Percentiles rank a stretch among this genome's conserved stretches.
phyloP scores from a whole-genome alignment of 768 basidiomycete species.

The Leccinum obscurum region DNA sequence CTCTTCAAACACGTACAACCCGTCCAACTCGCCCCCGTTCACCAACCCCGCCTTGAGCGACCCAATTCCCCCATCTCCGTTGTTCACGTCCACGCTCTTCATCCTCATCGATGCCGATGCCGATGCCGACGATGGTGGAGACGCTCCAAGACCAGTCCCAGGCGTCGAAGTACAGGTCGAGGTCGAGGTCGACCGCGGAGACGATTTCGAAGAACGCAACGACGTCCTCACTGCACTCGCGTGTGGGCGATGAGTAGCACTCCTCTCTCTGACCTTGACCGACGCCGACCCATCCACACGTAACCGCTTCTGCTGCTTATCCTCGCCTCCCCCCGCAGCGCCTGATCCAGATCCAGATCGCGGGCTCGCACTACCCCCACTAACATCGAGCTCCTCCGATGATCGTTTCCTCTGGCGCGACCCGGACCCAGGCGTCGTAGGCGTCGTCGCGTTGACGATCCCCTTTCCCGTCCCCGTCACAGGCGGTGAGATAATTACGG shows the following conservation, averaged over 20 bases:
- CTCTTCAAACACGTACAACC: slow-evolving; percentile 33
- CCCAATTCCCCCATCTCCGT: slow-evolving; percentile 18
- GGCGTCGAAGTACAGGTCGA: slow-evolving; percentile 5
- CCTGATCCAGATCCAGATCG: slow-evolving; percentile 5
- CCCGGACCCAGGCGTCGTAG: slow-evolving; percentile 4
- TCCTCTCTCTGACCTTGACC: slow-evolving; percentile 4
- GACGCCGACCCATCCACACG: slow-evolving; percentile 25
- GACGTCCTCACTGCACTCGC: neutral
- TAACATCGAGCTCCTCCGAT: slow-evolving; percentile 48
- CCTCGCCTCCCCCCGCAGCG: slow-evolving; percentile 5
- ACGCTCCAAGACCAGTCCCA: slow-evolving; percentile 5
- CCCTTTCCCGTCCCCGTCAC: neutral
- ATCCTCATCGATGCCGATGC: slow-evolving; percentile 26
- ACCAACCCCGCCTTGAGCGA: slow-evolving; percentile 30
- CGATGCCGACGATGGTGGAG: slow-evolving; percentile 19
- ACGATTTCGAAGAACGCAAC: slow-evolving; percentile 5
- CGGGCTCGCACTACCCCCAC: slow-evolving; percentile 6
- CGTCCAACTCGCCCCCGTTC: slow-evolving; percentile 33
- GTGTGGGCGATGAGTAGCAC: neutral
- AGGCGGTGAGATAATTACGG: neutral
- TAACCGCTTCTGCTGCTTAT: slow-evolving; percentile 31
- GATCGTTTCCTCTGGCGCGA: slow-evolving; percentile 45
- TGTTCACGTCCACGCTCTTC: slow-evolving; percentile 18
- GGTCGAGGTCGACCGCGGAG: slow-evolving; percentile 5
- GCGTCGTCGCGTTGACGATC: slow-evolving; percentile 1